Percentiles rank a stretch among this genome's conserved stretches.
These are phyloP conservation scores for Vishniacozyma victoriae DNA, from an alignment of 768 basidiomycete species.

Conservation along the genomic window DNA sequence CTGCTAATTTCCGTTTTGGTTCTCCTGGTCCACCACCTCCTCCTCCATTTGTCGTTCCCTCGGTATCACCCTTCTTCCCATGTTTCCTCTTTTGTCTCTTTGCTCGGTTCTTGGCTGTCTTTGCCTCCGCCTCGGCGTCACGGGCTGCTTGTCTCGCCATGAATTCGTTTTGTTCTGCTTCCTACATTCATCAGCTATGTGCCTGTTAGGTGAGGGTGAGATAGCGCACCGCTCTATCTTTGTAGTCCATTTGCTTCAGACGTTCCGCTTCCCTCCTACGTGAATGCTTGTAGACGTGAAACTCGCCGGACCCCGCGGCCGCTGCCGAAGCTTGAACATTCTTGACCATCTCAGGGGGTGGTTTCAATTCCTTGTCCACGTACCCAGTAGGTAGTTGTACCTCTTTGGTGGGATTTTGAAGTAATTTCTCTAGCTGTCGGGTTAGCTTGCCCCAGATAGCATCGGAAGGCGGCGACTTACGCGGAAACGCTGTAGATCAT, in stretches of 20 bases:
- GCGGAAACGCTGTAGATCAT: neutral
- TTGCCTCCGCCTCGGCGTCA: constrained; percentile 68
- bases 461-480: neutral
- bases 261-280: constrained; percentile 92
- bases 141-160: constrained; percentile 65
- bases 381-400: constrained; percentile 72
- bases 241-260: constrained; percentile 81
- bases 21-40: constrained; percentile 50
- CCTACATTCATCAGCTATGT: no score
- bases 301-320: constrained; percentile 94
- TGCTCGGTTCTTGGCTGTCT: constrained; percentile 91
- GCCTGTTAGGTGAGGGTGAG: neutral
- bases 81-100: constrained; percentile 89
- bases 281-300: constrained; percentile 96
- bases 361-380: constrained; percentile 65
- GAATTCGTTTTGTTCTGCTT: constrained; percentile 66
- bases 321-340: constrained; percentile 97
- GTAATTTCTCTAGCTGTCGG: constrained; percentile 71
- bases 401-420: constrained; percentile 81
- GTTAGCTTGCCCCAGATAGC: neutral
- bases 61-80: constrained; percentile 51
- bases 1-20: constrained; percentile 67
- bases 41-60: neutral
- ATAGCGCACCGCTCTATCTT: constrained; percentile 61
- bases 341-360: constrained; percentile 74